Conservation (phyloP, 768 basidiomycete species). For the Boletus bicolor region DNA sequence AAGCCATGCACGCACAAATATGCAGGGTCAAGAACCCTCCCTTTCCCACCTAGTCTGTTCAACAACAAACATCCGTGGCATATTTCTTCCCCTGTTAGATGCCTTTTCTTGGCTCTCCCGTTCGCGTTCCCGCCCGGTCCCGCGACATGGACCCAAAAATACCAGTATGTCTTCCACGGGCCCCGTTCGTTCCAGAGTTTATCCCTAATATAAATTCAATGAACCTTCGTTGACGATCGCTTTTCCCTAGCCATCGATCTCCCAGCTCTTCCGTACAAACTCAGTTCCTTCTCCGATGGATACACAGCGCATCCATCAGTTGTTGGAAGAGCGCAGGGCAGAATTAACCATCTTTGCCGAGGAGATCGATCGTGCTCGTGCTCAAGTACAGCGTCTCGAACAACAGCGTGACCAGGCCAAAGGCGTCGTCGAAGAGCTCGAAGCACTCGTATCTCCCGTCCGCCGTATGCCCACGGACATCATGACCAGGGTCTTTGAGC, state of each 20-base stretch:
- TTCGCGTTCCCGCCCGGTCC: neutral
- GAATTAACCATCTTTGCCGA: conserved; percentile 13
- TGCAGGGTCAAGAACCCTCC: neutral
- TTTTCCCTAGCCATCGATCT: conserved; percentile 20
- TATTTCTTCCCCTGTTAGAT: neutral
- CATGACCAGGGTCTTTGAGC: conserved; percentile 27
- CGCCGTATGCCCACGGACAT: conserved; percentile 33
- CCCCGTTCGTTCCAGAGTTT: neutral
- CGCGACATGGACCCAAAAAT: conserved; percentile 18
- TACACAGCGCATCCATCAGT: conserved; percentile 7
- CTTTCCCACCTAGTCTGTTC: neutral
- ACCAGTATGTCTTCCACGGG: conserved; percentile 18
- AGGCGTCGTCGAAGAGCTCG: conserved; percentile 22
- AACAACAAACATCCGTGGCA: neutral
- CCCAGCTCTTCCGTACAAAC: conserved; percentile 29
- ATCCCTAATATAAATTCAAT: neutral
- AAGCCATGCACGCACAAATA: neutral
- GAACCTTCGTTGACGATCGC: neutral
- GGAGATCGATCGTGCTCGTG: conserved; percentile 24
- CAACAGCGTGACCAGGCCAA: conserved; percentile 3
- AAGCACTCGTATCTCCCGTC: conserved; percentile 28
- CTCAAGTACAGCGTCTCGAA: conserved; percentile 20
- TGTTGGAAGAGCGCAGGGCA: conserved; percentile 18
- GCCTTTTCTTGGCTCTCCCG: conserved; percentile 1
- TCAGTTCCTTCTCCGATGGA: conserved; percentile 26